Evolutionary conservation across 2,329 filamentous ascomycete species (phyloP).

Genomic region (Diplodia corticola): DNA sequence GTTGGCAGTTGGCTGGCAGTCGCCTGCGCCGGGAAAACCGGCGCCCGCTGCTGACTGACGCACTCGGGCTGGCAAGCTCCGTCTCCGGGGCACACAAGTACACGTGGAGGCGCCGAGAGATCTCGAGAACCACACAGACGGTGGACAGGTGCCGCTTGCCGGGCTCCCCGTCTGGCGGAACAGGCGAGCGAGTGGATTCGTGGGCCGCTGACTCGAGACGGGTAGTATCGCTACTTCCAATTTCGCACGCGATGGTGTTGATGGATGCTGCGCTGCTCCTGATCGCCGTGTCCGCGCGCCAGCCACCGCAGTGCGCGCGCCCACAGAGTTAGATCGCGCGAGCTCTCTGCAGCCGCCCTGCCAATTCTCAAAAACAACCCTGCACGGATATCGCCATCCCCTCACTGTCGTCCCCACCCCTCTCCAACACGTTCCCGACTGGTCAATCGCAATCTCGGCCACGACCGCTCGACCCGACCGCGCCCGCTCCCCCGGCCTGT

Average conservation of each 20-base stretch:
- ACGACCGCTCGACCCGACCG: slow-evolving; percentile 10
- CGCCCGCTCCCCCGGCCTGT: neutral
- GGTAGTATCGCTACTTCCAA: slow-evolving; percentile 11
- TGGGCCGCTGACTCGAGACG: slow-evolving; percentile 13
- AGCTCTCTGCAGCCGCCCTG: slow-evolving; percentile 6
- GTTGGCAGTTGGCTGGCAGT: neutral
- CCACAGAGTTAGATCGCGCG: slow-evolving; percentile 11
- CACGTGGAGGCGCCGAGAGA: slow-evolving; percentile 8
- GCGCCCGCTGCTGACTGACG: neutral
- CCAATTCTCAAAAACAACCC: slow-evolving; percentile 10
- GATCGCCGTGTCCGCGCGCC: slow-evolving; percentile 7
- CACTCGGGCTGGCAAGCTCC: slow-evolving; percentile 9
- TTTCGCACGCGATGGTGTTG: slow-evolving; percentile 10
- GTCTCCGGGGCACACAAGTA: neutral
- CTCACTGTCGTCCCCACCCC: neutral
- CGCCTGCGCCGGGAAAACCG: slow-evolving; percentile 1
- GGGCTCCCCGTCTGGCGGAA: slow-evolving; percentile 4
- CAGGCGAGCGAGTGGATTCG: neutral
- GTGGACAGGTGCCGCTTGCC: neutral
- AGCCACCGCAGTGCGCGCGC: neutral
- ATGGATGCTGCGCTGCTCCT: slow-evolving; percentile 13
- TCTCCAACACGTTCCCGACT: slow-evolving; percentile 9
- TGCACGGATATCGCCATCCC: slow-evolving; percentile 14
- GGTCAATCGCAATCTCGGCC: slow-evolving; percentile 17
- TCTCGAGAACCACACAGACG: neutral